Base-by-base conservation (phyloP, 148 eudicot species). In the Limonium bicolor region DNA sequence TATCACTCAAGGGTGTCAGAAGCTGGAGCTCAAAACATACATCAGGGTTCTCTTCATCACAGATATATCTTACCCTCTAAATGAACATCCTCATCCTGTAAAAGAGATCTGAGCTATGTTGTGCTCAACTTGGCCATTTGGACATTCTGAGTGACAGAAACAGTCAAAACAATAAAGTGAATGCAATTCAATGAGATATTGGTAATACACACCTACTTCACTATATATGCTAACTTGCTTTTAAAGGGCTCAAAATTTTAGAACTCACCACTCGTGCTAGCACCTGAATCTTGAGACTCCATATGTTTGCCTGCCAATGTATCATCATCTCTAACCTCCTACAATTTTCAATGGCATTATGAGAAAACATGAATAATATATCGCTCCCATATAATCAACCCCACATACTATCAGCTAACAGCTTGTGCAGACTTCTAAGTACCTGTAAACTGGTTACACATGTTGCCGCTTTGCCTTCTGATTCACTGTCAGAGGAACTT, bases 41-140 rank as follows among this genome's bases (percentile, higher is more conserved):
- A 77, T 62, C 76, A 65, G 42, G 66, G 55, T 70, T 76, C 60
- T 64, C 72, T 67, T 82, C 80, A 70, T 67, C 54, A 48, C 76
- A 63, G 58, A 56, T 62, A 63, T 57, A 62, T 43, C 87, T 83
- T 83, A 83, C 94, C 87, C 76, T 76, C 78, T 63, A 56, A 72
- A 54, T 20, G 51, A 36, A 46, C 63, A 64, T 63, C 63, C 12
- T 42, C 65, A 30, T 66, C 83, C 47, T n/a, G 71, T 54, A 14
- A 48, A 36, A 24, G 67, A 50, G 26, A 59, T 65, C 16, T 50
- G 43, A 39, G 52, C 48, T 27, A 61, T 26, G 40, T 66, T 61
- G 39, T 52, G 73, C 64, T 62, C 76, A 51, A 57, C 73, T 67
- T 70, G 65, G 37, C 51, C 70, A 41, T 59, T 58, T 49, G 51